Evolutionary conservation across 768 basidiomycete species (phyloP), one percentile per base, ranked within the genome.

Genomic region (Podaxis sp.): DNA sequence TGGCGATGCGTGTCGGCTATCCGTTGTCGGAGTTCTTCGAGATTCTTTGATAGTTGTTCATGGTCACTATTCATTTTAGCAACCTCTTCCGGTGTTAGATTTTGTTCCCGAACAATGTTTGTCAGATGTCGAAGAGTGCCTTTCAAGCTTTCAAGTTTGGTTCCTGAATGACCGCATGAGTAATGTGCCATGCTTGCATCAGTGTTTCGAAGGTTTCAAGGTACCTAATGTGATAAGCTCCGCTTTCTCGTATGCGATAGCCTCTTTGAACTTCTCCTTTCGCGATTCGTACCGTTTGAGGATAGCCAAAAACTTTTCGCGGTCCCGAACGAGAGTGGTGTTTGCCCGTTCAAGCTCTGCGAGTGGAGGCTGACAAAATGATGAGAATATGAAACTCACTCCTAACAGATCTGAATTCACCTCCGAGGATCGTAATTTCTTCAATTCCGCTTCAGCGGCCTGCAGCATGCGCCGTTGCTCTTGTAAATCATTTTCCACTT

Each of bases 81-180:
- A 44, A 97, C 93, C 73, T 99, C 95, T 71, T 95, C 93, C 0
- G 91, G 90, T 1, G 91, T 85, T 47, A 99, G 81, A 68, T 97
- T 95, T 72, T 99, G 97, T 35, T 77, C 84, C 67, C 87, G 88
- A 28, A 98, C 91, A 2, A 88, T 81, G 0, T 81, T 79, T 7
- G 77, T 74, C 25, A 95, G 78, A 57, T 79, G 82, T 25, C 78
- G 77, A 64, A 89, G 83, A 66, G 95, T 91, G 27, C 73, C 71
- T 63, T 82, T 83, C 36, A 91, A 78, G 50, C 82, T 79, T 44
- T 87, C 84, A 38, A 93, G 75, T 57, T 86, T 82, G 42, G 78
- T 71, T 46, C 76, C 91, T 93, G 69, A 28, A 54, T 36, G 42
- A 53, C 32, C 57, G 4, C 50, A 60, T 47, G 48, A n/a, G 38